Evolutionary conservation across 371 early-diverging fungal species (phyloP), one percentile per base, ranked within the genome.

Genomic region (Rhizopus sp.): DNA sequence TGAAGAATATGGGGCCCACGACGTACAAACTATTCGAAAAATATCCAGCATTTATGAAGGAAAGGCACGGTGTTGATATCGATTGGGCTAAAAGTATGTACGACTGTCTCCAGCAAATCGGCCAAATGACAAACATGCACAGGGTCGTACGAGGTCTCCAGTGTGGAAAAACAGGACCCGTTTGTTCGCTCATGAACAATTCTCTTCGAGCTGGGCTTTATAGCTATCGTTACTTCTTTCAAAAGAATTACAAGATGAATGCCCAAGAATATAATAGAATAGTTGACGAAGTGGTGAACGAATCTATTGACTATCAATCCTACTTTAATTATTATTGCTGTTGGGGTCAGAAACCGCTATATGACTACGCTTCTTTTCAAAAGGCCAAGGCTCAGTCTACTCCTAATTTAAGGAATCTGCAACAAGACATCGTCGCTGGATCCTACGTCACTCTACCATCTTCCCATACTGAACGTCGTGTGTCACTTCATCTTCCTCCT

Each of bases 1-100:
- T 81, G 10, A 71, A 72, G 42, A 75, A 78, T 59, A 64, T 77
- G n/a, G 85, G 85, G 12, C 81, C 82, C 1, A 54, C 60, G 17
- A 73, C 75, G 30, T 63, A 63, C 6, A 57, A 58, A 13, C 56
- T 63, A 13, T 65, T 65, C 23, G 49, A 50, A 12, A 50, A 59
- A 45, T 68, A 72, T 31, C 39, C 32, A 41, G 41, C 10, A 41
- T 13, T 6, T 6, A 41, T 41, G 41, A 41, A 41, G 41, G n/a
- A 41, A 8, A 41, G 33, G 5, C 53, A 58, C 17, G 63, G 62
- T 33, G 62, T 75, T 4, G 64, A 78, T 55, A 47, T 72, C 3
- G 38, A 37, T 5, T 73, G 75, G 70, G 48, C 65, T 13, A 45
- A 46, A 1, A 33, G 59, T 16, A 64, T 75, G 61, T 50, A 42